phyloP scores from a whole-genome alignment of 495 filamentous ascomycete genomes.

The Penicillium odoratum region DNA sequence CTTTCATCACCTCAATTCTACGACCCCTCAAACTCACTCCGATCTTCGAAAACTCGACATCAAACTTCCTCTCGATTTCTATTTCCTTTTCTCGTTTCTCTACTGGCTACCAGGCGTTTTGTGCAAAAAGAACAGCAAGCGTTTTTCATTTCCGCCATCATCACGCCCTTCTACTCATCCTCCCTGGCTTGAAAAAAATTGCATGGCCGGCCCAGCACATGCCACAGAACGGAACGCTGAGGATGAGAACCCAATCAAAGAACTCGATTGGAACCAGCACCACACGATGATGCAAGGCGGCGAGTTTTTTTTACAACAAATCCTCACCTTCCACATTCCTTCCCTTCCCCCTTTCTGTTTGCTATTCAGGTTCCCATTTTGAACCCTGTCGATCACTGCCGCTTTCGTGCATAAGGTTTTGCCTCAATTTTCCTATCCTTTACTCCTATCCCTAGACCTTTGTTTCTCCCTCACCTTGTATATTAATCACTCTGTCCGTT shows the following conservation, averaged over 20 bases:
- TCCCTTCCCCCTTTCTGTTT: neutral
- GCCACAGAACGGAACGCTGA: conserved; percentile 7
- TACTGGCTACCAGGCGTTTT: conserved; percentile 15
- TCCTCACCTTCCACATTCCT: conserved; percentile 1
- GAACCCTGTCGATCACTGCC: conserved; percentile 8
- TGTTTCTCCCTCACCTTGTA: conserved; percentile 18
- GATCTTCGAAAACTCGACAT: conserved; percentile 7
- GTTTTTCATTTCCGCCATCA: conserved; percentile 4
- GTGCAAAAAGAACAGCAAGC: conserved; percentile 21
- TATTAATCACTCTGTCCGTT: conserved; percentile 18
- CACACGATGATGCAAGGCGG: neutral
- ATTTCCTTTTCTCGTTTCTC: conserved; percentile 6
- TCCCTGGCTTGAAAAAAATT: conserved; percentile 9
- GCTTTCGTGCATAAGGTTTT: conserved; percentile 3
- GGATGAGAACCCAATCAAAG: neutral
- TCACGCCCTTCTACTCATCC: neutral
- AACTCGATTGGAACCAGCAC: conserved; percentile 6
- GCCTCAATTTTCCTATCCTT: conserved; percentile 1
- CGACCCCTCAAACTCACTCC: neutral
- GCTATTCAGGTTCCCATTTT: conserved; percentile 3
- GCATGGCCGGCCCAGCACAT: conserved; percentile 30
- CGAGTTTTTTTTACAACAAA: neutral
- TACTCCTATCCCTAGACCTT: conserved; percentile 10
- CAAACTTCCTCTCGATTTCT: conserved; percentile 4
- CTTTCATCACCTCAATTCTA: neutral